A percentile compares a stretch with the other conserved stretches of the same genome.
Evolutionary conservation across 2,329 filamentous ascomycete genomes (phyloP).

Genomic region (Cladosporium sp.): DNA sequence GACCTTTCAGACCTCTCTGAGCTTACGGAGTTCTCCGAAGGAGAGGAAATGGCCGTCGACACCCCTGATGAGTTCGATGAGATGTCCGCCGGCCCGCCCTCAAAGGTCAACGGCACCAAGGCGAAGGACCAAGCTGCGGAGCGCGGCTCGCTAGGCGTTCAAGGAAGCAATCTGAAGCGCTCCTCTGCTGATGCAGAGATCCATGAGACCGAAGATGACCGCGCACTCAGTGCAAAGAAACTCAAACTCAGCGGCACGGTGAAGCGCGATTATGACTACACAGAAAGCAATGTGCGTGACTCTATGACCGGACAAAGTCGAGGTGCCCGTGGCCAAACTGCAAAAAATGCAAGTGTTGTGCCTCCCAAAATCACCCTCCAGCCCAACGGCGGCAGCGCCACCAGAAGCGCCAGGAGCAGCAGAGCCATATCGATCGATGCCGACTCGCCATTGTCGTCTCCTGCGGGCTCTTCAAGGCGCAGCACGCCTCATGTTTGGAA

Average conservation of each 20-base stretch:
- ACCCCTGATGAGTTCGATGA: conserved; percentile 16
- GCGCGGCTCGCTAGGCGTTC: conserved; percentile 19
- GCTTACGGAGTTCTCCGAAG: conserved; percentile 33
- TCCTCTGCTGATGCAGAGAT: conserved; percentile 32
- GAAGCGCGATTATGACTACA: conserved; percentile 24
- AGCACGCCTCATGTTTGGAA: conserved; percentile 26
- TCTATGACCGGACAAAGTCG: conserved; percentile 1
- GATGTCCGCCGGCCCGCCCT: conserved; percentile 10
- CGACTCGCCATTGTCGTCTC: conserved; percentile 32
- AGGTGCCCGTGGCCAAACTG: conserved; percentile 9
- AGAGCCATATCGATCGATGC: conserved; percentile 24
- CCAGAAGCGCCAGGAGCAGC: conserved; percentile 19
- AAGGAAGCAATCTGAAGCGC: conserved; percentile 27
- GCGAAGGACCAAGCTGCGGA: conserved; percentile 25
- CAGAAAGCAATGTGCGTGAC: conserved; percentile 30
- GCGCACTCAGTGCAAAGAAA: conserved; percentile 29
- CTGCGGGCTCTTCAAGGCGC: conserved; percentile 23
- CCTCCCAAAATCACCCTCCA: conserved; percentile 22
- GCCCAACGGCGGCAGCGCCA: conserved; percentile 19
- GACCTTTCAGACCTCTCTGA: conserved; percentile 24
- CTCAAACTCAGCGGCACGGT: conserved; percentile 28
- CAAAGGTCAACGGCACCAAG: conserved; percentile 18
- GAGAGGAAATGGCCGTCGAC: conserved; percentile 25
- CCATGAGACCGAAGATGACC: conserved; percentile 24
- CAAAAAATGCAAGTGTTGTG: conserved; percentile 18